phyloP scores from a whole-genome alignment of 805 yeast genomes.

The Lachancea lanzarotensis region DNA sequence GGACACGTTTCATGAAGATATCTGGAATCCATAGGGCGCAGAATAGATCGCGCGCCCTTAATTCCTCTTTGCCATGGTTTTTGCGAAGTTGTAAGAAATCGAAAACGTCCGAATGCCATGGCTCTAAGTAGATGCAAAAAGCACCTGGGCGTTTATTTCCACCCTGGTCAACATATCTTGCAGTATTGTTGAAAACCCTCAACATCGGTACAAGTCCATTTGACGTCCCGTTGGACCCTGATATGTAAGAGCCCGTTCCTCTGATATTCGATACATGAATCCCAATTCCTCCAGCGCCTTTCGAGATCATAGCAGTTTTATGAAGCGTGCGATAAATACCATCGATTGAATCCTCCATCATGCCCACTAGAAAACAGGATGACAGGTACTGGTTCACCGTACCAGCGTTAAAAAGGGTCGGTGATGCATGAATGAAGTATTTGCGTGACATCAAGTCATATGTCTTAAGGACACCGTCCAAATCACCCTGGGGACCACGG shows the following conservation, averaged over 20 bases:
- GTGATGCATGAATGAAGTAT: slow-evolving; percentile 88
- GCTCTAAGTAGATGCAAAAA: slow-evolving; percentile 85
- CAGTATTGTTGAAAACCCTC: slow-evolving; percentile 88
- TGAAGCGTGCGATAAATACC: slow-evolving; percentile 86
- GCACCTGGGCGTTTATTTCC: slow-evolving; percentile 98
- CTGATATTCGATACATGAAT: slow-evolving; percentile 80
- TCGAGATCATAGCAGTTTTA: slow-evolving; percentile 82
- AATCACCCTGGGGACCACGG: slow-evolving; percentile 55
- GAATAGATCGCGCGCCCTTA: slow-evolving; percentile 86
- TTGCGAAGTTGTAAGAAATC: slow-evolving; percentile 80
- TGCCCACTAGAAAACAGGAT: slow-evolving; percentile 86
- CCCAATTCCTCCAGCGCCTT: slow-evolving; percentile 93
- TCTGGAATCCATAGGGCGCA: slow-evolving; percentile 93
- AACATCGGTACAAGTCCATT: slow-evolving; percentile 91
- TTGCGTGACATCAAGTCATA: slow-evolving; percentile 72
- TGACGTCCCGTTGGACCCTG: slow-evolving; percentile 87
- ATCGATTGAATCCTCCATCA: slow-evolving; percentile 89
- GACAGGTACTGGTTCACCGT: slow-evolving; percentile 77
- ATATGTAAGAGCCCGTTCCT: slow-evolving; percentile 74
- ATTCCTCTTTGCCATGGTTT: slow-evolving; percentile 91
- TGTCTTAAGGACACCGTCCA: slow-evolving; percentile 64
- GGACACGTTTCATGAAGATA: slow-evolving; percentile 84
- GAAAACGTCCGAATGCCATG: slow-evolving; percentile 91
- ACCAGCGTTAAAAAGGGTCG: slow-evolving; percentile 89
- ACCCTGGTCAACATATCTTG: slow-evolving; percentile 95